Percentiles rank a stretch among this genome's conserved stretches.
Conservation (phyloP, 108 stramenopile species). For the Skeletonema costatum region DNA sequence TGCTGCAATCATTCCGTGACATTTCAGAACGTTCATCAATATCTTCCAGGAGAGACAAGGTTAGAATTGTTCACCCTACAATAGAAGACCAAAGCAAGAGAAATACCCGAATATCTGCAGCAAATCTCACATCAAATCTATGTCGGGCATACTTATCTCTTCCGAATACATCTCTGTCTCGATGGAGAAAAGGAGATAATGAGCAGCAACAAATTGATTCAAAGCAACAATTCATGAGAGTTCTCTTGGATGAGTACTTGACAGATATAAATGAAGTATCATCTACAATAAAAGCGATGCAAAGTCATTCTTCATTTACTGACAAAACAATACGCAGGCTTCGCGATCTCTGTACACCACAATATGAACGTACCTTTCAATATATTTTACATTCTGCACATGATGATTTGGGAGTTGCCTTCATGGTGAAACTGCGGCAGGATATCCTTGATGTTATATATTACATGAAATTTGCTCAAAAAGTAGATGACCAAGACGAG, state of each 20-base stretch:
- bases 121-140: conserved; percentile 37
- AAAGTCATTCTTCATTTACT: conserved; percentile 19
- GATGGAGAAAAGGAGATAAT: not conserved
- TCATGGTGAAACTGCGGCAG: conserved; percentile 61
- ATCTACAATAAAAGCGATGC: conserved; percentile 9
- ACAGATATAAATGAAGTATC: conserved; percentile 11
- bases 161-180: conserved; percentile 19
- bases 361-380: conserved; percentile 57
- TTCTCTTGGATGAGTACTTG: conserved; percentile 15
- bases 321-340: conserved; percentile 14
- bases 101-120: conserved; percentile 12
- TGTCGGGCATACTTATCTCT: conserved; percentile 33
- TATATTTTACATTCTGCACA: conserved; percentile 60
- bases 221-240: conserved; percentile 28
- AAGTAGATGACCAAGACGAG: conserved; percentile 5
- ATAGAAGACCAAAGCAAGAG: not conserved
- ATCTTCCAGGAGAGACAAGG: not conserved
- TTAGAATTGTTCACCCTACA: not conserved
- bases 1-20: not conserved
- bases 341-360: conserved; percentile 55
- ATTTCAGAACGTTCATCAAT: not conserved
- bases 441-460: conserved; percentile 51
- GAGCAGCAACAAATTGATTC: not conserved
- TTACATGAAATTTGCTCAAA: conserved; percentile 19
- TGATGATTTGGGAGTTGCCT: conserved; percentile 54